A percentile compares a stretch with the other conserved stretches of the same genome.
These are phyloP conservation scores for Tolypocladium sp. DNA, from an alignment of 2,329 filamentous ascomycete species.

Conservation along the genomic window DNA sequence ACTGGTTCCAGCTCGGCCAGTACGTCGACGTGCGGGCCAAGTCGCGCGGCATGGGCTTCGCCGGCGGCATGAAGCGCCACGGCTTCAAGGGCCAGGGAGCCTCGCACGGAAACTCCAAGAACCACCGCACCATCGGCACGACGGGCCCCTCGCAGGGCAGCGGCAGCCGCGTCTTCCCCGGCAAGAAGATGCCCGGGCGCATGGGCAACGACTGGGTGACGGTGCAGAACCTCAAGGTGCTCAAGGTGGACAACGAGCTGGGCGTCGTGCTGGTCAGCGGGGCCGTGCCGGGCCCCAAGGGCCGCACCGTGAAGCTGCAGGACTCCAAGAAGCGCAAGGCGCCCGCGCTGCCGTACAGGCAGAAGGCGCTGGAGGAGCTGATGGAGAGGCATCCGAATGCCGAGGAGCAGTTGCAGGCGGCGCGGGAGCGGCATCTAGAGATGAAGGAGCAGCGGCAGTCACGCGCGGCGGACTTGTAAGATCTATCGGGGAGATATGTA, in stretches of 20 bases:
- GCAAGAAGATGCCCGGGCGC: conserved; percentile 95
- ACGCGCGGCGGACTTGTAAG: conserved; percentile 11
- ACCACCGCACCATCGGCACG: conserved; percentile 87
- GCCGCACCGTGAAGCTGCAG: conserved; percentile 73
- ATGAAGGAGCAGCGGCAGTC: conserved; percentile 40
- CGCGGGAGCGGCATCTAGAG: conserved; percentile 41
- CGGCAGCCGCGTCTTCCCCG: conserved; percentile 84
- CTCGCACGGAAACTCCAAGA: conserved; percentile 90
- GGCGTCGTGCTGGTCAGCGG: conserved; percentile 86
- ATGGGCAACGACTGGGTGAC: conserved; percentile 91
- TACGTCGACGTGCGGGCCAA: conserved; percentile 78
- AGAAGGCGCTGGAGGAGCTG: conserved; percentile 32
- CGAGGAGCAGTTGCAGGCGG: conserved; percentile 35
- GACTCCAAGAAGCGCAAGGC: conserved; percentile 80
- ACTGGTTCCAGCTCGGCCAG: conserved; percentile 86
- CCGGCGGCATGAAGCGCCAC: conserved; percentile 95
- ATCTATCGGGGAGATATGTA: neutral
- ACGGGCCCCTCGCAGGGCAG: conserved; percentile 82
- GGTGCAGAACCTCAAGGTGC: conserved; percentile 80
- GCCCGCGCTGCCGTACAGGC: conserved; percentile 38
- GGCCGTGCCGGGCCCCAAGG: conserved; percentile 79
- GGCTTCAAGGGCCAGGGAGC: conserved; percentile 83
- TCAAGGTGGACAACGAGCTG: conserved; percentile 79
- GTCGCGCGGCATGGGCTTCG: conserved; percentile 84
- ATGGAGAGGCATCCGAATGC: conserved; percentile 38